Evolutionary conservation across 805 yeast species (phyloP), one percentile per base, ranked within the genome.

Genomic region (Wickerhamiella australiensis): DNA sequence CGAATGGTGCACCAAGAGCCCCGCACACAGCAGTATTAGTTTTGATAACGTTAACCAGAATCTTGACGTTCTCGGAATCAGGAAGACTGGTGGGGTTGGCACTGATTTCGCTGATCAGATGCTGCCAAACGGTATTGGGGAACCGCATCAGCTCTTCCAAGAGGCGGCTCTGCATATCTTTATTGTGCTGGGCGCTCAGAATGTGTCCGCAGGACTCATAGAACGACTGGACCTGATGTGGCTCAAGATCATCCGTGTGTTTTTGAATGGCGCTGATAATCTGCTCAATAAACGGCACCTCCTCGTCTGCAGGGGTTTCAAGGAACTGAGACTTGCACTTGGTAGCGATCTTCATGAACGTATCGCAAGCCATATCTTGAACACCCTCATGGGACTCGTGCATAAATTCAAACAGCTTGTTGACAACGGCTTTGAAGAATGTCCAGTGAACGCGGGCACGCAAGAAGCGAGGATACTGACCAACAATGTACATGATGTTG

Each of bases 311-410:
- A 67, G 90, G 96, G 57, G 77, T 81, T 45, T 83, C 82, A 37
- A 90, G 95, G 67, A 92, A 92, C 67, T 90, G 96, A 57, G 88
- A 80, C 67, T 87, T 88, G 75, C 98, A 92, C 68, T 92, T 92
- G 57, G 78, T 81, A 20, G 95, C 85, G 65, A 92, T 92, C 66
- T 92, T 92, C 63, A 90, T 90, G 64, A 92, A 92, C 0, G 99
- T 92, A 67, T 92, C 99, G 72, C 98, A 92, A 7, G 99, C 98
- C 98, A 92, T 92, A 67, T 92, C 98, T 70, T 92, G 98, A 54
- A 92, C 98, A 71, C 98, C 98, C 67, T 90, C 99, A 67, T 92
- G 99, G n/a, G 96, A 87, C 73, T 92, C 99, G 70, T 92, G 97
- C 99, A 92, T 92, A 62, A 92, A 92, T 66, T 92, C 98, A 66